These are phyloP conservation scores for Rhizopus stolonifer DNA, from an alignment of 371 early-diverging fungal species.

Conservation along the genomic window DNA sequence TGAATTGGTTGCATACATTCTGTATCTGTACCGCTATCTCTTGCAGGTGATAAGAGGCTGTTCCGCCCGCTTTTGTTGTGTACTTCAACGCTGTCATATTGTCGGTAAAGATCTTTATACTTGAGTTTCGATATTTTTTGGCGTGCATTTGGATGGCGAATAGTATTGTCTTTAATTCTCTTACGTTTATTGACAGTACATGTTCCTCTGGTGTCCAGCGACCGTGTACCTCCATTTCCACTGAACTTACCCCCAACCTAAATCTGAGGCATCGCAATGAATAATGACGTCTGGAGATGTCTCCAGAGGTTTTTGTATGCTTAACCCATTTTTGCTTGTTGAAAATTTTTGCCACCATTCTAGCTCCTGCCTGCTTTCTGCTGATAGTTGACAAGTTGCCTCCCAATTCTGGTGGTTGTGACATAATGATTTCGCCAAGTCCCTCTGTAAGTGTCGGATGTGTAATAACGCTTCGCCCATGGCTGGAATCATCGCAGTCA, in stretches of 20 bases:
- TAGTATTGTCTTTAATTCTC: constrained; percentile 20
- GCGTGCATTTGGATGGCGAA: constrained; percentile 18
- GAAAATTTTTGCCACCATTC: background rate
- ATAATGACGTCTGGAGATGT: constrained; percentile 1
- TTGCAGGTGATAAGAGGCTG: constrained; percentile 12
- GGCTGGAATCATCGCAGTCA: constrained; percentile 12
- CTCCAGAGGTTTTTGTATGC: background rate
- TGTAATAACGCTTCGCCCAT: constrained; percentile 9
- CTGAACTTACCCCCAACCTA: constrained; percentile 15
- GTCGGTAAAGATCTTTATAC: constrained; percentile 13
- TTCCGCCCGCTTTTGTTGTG: constrained; percentile 19
- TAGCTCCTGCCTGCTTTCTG: background rate
- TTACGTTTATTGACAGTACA: constrained; percentile 19
- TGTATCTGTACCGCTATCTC: constrained; percentile 16
- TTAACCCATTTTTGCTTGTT: constrained; percentile 5
- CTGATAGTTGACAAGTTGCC: background rate
- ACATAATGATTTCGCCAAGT: constrained; percentile 1
- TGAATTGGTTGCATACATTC: constrained; percentile 13
- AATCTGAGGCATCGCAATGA: constrained; percentile 10
- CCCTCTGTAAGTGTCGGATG: constrained; percentile 5
- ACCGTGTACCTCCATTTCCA: background rate
- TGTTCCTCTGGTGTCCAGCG: constrained; percentile 21
- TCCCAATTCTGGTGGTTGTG: background rate
- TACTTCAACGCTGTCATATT: constrained; percentile 20
- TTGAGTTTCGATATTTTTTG: constrained; percentile 2